Evolutionary conservation across 2,329 filamentous ascomycete species (phyloP).

Genomic region (Blastomyces parvus): DNA sequence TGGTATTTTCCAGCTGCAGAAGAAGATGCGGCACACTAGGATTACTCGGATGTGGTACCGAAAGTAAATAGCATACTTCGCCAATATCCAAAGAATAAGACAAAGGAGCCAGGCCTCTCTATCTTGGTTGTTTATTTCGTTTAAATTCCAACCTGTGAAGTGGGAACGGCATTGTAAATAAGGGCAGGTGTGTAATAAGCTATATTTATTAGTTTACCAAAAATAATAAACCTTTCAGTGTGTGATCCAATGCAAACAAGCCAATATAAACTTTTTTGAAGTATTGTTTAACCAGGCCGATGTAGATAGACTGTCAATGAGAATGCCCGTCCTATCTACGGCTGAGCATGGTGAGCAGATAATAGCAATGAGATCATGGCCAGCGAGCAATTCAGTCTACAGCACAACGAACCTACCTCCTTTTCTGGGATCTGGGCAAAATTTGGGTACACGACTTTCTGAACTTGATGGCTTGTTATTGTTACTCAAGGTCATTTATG

Average conservation of each 20-base stretch:
- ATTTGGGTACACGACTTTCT: too few relatives aligned
- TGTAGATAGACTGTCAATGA: too few relatives aligned
- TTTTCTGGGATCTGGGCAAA: too few relatives aligned
- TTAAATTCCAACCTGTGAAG: too few relatives aligned
- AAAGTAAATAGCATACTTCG: conserved; percentile 27
- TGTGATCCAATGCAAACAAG: not conserved
- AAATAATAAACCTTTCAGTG: not conserved
- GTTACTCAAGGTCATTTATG: too few relatives aligned
- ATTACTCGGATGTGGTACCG: conserved; percentile 52
- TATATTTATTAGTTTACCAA: not conserved
- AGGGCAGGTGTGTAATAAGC: not conserved
- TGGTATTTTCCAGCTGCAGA: conserved; percentile 68
- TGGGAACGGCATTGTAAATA: not conserved
- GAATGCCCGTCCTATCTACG: too few relatives aligned
- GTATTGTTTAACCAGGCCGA: not conserved
- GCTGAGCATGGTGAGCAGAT: too few relatives aligned
- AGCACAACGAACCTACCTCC: too few relatives aligned
- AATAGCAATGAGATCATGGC: too few relatives aligned
- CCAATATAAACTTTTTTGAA: not conserved
- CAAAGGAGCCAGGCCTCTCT: not conserved
- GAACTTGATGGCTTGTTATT: too few relatives aligned
- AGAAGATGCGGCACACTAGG: conserved; percentile 59
- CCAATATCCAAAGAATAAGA: not conserved
- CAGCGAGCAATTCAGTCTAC: too few relatives aligned
- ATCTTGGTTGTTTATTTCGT: not conserved